phyloP scores from a whole-genome alignment of 2,329 filamentous ascomycete genomes.

The Keithomyces neogunnii region DNA sequence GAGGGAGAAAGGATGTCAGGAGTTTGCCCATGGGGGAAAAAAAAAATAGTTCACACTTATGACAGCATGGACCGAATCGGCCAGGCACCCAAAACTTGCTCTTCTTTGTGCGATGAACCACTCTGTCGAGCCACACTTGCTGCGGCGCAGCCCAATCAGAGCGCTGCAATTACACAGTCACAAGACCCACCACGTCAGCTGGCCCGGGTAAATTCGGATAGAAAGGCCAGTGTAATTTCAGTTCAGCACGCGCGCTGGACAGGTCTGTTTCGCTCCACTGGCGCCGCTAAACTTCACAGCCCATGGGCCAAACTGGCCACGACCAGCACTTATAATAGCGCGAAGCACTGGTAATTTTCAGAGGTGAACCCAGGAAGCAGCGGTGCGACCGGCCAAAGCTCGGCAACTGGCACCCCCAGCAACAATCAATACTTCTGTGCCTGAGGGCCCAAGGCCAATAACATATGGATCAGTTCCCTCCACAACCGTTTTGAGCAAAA shows the following conservation, averaged over 20 bases:
- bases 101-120: not conserved
- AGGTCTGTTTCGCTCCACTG: not conserved
- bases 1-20: conserved; percentile 15
- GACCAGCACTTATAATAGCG: no score
- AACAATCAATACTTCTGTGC: not conserved
- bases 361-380: not conserved
- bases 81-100: conserved; percentile 2
- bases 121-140: conserved; percentile 22
- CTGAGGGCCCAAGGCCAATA: conserved; percentile 7
- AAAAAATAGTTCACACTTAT: conserved; percentile 24
- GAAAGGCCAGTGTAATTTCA: no score
- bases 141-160: conserved; percentile 29
- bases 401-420: conserved; percentile 12
- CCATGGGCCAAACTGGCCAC: not conserved
- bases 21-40: conserved; percentile 10
- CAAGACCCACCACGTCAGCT: conserved; percentile 9
- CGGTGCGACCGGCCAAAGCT: conserved; percentile 9
- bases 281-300: not conserved
- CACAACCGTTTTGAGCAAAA: no score
- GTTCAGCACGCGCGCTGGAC: not conserved
- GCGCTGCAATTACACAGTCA: conserved; percentile 22
- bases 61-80: conserved; percentile 28
- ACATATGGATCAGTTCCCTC: no score
- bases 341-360: no score
- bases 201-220: conserved; percentile 28